These are phyloP conservation scores for Hypoxylon fragiforme DNA, from an alignment of 495 filamentous ascomycete genomes.

Conservation along the genomic window DNA sequence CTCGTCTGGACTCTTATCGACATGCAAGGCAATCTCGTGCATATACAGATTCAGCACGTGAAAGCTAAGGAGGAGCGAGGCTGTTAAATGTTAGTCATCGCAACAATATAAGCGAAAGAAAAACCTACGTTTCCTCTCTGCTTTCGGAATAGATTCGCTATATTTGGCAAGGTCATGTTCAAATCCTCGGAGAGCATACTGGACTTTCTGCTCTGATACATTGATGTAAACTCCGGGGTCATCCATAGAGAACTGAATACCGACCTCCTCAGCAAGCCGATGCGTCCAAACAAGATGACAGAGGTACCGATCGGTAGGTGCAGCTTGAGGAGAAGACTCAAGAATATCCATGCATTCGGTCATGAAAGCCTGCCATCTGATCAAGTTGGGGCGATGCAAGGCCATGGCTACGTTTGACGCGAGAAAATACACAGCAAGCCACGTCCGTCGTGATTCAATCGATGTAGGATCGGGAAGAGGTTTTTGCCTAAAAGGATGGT, in stretches of 20 bases:
- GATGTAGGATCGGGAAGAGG: constrained; percentile 62
- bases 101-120: background rate
- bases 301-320: constrained; percentile 70
- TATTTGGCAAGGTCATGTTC: constrained; percentile 75
- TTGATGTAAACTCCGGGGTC: constrained; percentile 64
- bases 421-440: constrained; percentile 81
- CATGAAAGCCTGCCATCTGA: constrained; percentile 84
- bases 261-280: constrained; percentile 79
- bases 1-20: constrained; percentile 68
- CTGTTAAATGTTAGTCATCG: constrained; percentile 38
- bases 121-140: constrained; percentile 50
- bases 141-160: constrained; percentile 55
- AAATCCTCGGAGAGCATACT: constrained; percentile 74
- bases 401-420: constrained; percentile 73
- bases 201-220: constrained; percentile 74
- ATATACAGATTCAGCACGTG: constrained; percentile 76
- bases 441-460: constrained; percentile 75
- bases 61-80: constrained; percentile 60
- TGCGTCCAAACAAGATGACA: constrained; percentile 78
- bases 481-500: constrained; percentile 53
- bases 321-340: constrained; percentile 68
- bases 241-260: constrained; percentile 74
- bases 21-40: constrained; percentile 82
- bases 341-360: constrained; percentile 78
- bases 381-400: constrained; percentile 76